phyloP scores from a whole-genome alignment of 2,329 filamentous ascomycete genomes.

The Fonsecaea erecta region DNA sequence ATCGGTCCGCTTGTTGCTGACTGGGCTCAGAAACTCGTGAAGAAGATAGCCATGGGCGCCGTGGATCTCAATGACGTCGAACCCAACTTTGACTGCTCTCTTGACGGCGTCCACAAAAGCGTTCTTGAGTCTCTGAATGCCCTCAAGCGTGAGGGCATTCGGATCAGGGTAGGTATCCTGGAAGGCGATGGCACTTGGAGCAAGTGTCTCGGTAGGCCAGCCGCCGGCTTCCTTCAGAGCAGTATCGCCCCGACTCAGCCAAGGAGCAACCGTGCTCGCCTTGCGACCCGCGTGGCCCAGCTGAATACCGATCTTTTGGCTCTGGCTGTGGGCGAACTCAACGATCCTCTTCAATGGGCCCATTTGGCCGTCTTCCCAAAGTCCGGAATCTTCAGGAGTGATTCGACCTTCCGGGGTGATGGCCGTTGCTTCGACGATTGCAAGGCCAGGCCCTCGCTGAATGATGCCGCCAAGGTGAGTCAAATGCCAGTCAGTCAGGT shows the following conservation, averaged over 20 bases:
- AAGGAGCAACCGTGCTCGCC: conserved; percentile 65
- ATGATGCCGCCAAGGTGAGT: conserved; percentile 81
- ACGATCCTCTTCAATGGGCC: conserved; percentile 47
- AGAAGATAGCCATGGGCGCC: conserved; percentile 79
- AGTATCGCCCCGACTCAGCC: conserved; percentile 62
- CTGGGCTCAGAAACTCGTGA: conserved; percentile 70
- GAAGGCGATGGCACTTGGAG: conserved; percentile 65
- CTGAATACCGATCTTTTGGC: conserved; percentile 74
- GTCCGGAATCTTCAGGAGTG: conserved; percentile 75
- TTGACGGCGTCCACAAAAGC: conserved; percentile 51
- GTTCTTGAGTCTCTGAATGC: conserved; percentile 60
- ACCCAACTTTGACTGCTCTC: conserved; percentile 69
- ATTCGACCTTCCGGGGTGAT: conserved; percentile 79
- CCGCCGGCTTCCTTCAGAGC: conserved; percentile 62
- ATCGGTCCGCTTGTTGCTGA: conserved; percentile 69
- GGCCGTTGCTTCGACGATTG: conserved; percentile 77
- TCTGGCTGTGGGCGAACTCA: conserved; percentile 55
- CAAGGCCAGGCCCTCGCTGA: conserved; percentile 72
- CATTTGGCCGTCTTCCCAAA: conserved; percentile 86
- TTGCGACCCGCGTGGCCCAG: conserved; percentile 77
- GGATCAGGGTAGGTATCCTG: conserved; percentile 65
- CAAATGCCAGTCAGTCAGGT: conserved; percentile 79
- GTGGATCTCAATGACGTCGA: conserved; percentile 81
- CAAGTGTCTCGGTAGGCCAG: conserved; percentile 60
- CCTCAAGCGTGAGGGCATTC: conserved; percentile 68